These are phyloP conservation scores for Xylaria arbuscula DNA, from an alignment of 2,329 filamentous ascomycete species.

Conservation along the genomic window DNA sequence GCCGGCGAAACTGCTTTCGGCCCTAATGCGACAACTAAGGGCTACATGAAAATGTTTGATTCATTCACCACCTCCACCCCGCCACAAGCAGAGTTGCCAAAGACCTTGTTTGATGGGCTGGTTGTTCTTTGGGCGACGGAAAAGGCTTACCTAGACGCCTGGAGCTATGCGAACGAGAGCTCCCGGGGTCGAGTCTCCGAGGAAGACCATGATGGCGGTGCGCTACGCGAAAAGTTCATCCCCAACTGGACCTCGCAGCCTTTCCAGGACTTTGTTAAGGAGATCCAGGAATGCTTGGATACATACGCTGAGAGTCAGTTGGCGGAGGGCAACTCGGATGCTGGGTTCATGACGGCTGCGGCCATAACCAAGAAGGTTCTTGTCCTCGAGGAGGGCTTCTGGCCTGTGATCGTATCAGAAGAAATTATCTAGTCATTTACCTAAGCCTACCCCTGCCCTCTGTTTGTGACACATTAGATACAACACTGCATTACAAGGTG, in stretches of 20 bases:
- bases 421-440: background rate
- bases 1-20: slow-evolving; percentile 38
- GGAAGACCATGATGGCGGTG: slow-evolving; percentile 72
- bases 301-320: slow-evolving; percentile 42
- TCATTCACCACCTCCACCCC: slow-evolving; percentile 42
- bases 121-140: slow-evolving; percentile 84
- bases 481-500: no score
- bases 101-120: slow-evolving; percentile 68
- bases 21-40: slow-evolving; percentile 43
- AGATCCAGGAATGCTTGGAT: slow-evolving; percentile 52
- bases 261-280: slow-evolving; percentile 63
- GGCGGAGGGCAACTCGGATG: slow-evolving; percentile 49
- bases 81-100: slow-evolving; percentile 20
- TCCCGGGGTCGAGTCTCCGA: slow-evolving; percentile 36
- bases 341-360: slow-evolving; percentile 54
- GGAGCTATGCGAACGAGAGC: slow-evolving; percentile 60
- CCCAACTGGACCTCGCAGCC: slow-evolving; percentile 74
- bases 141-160: slow-evolving; percentile 69
- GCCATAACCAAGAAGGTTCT: slow-evolving; percentile 63
- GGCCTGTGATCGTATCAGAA: slow-evolving; percentile 56
- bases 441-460: background rate
- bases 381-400: slow-evolving; percentile 68
- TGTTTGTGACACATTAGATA: background rate
- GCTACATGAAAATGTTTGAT: slow-evolving; percentile 48
- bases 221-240: slow-evolving; percentile 72